Percentiles rank a stretch among this genome's conserved stretches.
These are phyloP conservation scores for Cucurbita ficifolia DNA, from an alignment of 306 rosid species.

Conservation along the genomic window DNA sequence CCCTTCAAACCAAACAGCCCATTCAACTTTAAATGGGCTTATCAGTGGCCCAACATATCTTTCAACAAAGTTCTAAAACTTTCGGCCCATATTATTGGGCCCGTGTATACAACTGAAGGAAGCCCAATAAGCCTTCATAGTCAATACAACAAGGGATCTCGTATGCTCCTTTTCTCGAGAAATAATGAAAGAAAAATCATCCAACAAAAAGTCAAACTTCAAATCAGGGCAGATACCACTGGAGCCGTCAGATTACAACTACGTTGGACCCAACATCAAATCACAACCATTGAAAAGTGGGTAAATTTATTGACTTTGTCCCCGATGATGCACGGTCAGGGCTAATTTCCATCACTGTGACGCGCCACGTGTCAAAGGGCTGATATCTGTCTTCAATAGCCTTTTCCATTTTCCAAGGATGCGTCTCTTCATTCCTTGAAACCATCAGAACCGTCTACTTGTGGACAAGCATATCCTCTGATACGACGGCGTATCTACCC, in stretches of 20 bases:
- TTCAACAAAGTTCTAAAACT: not conserved
- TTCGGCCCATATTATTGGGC: not conserved
- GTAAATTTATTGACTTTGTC: not conserved
- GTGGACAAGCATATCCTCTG: constrained; percentile 6
- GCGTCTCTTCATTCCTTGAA: constrained; percentile 6
- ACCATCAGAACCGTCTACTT: constrained; percentile 6
- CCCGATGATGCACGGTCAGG: not conserved
- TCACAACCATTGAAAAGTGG: not conserved
- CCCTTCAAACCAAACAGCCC: not conserved
- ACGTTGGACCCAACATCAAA: constrained; percentile 5
- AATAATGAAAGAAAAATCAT: not conserved
- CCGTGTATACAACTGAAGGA: not conserved
- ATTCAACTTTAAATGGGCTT: not conserved
- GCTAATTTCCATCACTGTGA: not conserved
- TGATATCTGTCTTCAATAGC: not conserved
- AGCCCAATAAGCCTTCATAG: not conserved
- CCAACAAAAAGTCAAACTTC: constrained; percentile 1
- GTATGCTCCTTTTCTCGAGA: not conserved
- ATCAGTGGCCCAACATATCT: not conserved
- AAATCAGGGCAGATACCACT: not conserved
- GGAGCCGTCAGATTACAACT: not conserved
- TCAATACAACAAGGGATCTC: not conserved
- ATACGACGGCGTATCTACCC: constrained; percentile 7
- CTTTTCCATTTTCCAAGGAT: constrained; percentile 2
- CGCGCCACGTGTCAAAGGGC: not conserved